These are phyloP conservation scores for Ceratobasidium sp. DNA, from an alignment of 1,284 basidiomycete species.

Conservation along the genomic window DNA sequence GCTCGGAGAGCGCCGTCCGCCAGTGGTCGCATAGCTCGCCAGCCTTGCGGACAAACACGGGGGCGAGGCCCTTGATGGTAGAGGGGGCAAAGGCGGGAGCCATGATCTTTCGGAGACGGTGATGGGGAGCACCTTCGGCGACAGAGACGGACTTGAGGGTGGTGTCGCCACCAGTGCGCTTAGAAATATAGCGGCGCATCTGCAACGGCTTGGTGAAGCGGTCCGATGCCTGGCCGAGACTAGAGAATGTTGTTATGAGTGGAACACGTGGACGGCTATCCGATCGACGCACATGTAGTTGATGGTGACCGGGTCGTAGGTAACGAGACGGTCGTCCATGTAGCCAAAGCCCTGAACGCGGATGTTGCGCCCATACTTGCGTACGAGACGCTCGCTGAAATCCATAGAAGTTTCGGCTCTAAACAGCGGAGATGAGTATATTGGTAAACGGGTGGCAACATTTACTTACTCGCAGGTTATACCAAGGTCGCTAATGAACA, in stretches of 20 bases:
- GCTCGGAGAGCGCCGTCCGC: slow-evolving; percentile 10
- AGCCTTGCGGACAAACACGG: slow-evolving; percentile 75
- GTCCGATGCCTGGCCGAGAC: slow-evolving; percentile 42
- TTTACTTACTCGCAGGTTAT: slow-evolving; percentile 43
- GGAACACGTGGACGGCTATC: background rate
- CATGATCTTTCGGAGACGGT: slow-evolving; percentile 38
- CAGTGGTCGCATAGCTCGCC: slow-evolving; percentile 61
- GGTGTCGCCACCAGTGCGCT: slow-evolving; percentile 42
- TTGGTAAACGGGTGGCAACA: background rate
- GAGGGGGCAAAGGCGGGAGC: slow-evolving; percentile 68
- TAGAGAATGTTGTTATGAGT: slow-evolving; percentile 5
- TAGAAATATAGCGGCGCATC: slow-evolving; percentile 43
- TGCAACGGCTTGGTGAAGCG: slow-evolving; percentile 47
- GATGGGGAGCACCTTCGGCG: slow-evolving; percentile 45
- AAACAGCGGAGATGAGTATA: background rate
- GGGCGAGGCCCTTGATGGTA: slow-evolving; percentile 68
- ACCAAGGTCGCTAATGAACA: slow-evolving; percentile 41
- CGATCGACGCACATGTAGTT: slow-evolving; percentile 45
- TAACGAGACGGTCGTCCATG: slow-evolving; percentile 48
- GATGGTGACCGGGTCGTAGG: slow-evolving; percentile 49
- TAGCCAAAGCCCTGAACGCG: slow-evolving; percentile 40
- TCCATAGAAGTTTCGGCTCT: slow-evolving; percentile 42
- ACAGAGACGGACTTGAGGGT: slow-evolving; percentile 34
- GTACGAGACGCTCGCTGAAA: slow-evolving; percentile 42
- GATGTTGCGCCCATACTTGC: slow-evolving; percentile 48